phyloP scores from a whole-genome alignment of 257 asterid genomes.

The Solanum chiquidenum region DNA sequence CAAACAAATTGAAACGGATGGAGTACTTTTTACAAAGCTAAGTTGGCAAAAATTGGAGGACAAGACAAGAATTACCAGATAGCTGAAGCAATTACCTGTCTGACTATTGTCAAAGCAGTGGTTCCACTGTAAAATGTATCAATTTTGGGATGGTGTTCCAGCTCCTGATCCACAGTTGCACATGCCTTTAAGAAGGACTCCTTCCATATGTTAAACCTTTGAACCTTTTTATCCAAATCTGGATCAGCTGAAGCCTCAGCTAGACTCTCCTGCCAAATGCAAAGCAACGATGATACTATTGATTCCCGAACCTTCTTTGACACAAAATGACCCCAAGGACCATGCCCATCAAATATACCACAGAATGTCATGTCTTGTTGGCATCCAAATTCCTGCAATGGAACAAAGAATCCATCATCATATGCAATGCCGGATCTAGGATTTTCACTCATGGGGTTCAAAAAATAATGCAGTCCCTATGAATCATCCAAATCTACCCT shows the following conservation, averaged over 20 bases:
- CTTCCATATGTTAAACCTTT: conserved; percentile 66
- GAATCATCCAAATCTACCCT: not conserved
- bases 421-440: not conserved
- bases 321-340: conserved; percentile 95
- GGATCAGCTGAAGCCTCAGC: conserved; percentile 53
- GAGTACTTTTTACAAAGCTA: not conserved
- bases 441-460: not conserved
- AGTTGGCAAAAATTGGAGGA: not conserved
- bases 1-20: not conserved
- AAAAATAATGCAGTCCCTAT: not conserved
- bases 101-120: conserved; percentile 74
- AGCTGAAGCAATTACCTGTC: conserved; percentile 46
- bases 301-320: conserved; percentile 78
- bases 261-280: conserved; percentile 71
- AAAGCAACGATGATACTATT: conserved; percentile 55
- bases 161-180: conserved; percentile 78
- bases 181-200: conserved; percentile 75
- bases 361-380: conserved; percentile 91
- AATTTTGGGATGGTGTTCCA: conserved; percentile 55
- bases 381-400: conserved; percentile 77
- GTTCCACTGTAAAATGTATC: conserved; percentile 84
- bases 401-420: not conserved
- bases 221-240: conserved; percentile 40
- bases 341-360: conserved; percentile 97
- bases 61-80: not conserved